phyloP scores from a whole-genome alignment of 1,284 basidiomycete genomes.

The Hemileia vastatrix region DNA sequence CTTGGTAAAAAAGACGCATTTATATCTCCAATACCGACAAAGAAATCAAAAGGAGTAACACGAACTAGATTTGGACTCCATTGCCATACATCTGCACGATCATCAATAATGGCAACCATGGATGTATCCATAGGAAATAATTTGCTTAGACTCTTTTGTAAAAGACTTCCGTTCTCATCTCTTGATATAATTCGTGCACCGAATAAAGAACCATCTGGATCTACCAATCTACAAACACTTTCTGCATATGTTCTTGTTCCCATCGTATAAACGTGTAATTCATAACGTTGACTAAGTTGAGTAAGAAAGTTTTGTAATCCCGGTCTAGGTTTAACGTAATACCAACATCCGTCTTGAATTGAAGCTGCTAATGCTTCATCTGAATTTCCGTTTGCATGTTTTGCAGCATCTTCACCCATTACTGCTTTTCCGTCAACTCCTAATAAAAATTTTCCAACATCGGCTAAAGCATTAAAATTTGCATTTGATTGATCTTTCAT shows the following conservation, averaged over 20 bases:
- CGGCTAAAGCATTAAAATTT: constrained; percentile 37
- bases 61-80: constrained; percentile 86
- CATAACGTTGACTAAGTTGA: constrained; percentile 65
- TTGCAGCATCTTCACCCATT: too few relatives aligned
- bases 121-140: constrained; percentile 92
- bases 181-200: constrained; percentile 77
- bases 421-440: constrained; percentile 40
- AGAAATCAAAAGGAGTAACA: constrained; percentile 94
- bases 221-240: constrained; percentile 84
- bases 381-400: too few relatives aligned
- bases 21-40: constrained; percentile 94
- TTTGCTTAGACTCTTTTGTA: constrained; percentile 78
- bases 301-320: constrained; percentile 68
- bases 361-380: too few relatives aligned
- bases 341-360: constrained; percentile 78
- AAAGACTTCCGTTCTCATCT: constrained; percentile 90
- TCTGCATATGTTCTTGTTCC: constrained; percentile 93
- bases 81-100: constrained; percentile 94
- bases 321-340: constrained; percentile 95
- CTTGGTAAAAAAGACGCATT: constrained; percentile 85
- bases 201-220: constrained; percentile 76
- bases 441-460: constrained; percentile 37
- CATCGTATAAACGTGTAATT: constrained; percentile 99
- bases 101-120: constrained; percentile 98
- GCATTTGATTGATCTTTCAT: too few relatives aligned